A percentile compares a stretch with the other conserved stretches of the same genome.
Evolutionary conservation across 495 filamentous ascomycete species (phyloP).

Genomic region (Pyrenopolyporus hunteri): DNA sequence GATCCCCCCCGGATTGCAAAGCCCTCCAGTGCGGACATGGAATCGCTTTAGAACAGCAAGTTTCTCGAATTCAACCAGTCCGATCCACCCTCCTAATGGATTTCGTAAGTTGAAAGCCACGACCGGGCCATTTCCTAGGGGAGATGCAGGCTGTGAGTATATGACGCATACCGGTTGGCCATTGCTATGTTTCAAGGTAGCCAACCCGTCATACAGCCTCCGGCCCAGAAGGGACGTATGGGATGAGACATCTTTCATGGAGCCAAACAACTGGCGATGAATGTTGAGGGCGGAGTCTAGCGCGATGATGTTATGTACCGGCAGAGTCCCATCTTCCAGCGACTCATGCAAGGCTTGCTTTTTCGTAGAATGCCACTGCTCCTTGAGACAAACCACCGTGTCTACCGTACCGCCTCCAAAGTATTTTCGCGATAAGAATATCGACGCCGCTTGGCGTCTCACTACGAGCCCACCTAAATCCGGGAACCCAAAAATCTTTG

Average conservation of each 20-base stretch:
- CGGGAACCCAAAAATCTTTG: conserved; percentile 97
- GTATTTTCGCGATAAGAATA: conserved; percentile 71
- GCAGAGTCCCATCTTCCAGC: conserved; percentile 89
- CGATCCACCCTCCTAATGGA: conserved; percentile 71
- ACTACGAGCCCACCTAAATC: conserved; percentile 89
- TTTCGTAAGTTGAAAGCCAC: conserved; percentile 83
- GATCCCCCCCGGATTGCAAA: conserved; percentile 92
- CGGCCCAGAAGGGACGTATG: conserved; percentile 74
- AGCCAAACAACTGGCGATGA: conserved; percentile 71
- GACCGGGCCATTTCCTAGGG: conserved; percentile 68
- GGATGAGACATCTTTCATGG: conserved; percentile 71
- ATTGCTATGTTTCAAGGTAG: conserved; percentile 69
- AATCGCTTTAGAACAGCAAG: conserved; percentile 78
- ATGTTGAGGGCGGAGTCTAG: conserved; percentile 73
- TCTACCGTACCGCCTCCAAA: conserved; percentile 98
- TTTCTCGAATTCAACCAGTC: conserved; percentile 83
- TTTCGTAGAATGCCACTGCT: conserved; percentile 78
- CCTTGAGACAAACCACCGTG: conserved; percentile 65
- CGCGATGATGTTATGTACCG: conserved; percentile 87
- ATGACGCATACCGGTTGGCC: conserved; percentile 67
- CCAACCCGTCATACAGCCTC: conserved; percentile 63
- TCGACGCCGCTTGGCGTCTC: conserved; percentile 66
- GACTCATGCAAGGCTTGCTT: conserved; percentile 73
- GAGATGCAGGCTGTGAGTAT: conserved; percentile 55
- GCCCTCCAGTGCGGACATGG: conserved; percentile 81